Percentiles rank a stretch among this genome's conserved stretches.
phyloP scores from a whole-genome alignment of 2,329 filamentous ascomycete species.

The Tolypocladium cylindrosporum region DNA sequence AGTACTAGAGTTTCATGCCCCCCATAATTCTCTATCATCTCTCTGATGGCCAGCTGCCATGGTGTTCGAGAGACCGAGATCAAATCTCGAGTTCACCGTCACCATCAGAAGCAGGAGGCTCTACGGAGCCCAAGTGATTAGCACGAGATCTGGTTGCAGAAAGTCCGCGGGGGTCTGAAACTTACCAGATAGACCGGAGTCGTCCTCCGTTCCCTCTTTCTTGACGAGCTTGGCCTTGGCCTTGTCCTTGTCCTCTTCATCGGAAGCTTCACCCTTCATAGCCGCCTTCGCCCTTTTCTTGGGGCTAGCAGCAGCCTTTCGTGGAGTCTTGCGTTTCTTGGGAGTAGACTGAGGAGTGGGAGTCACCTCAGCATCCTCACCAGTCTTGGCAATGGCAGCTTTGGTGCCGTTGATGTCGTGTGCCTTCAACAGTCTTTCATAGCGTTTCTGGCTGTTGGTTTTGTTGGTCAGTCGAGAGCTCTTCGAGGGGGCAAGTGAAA shows the following conservation, averaged over 20 bases:
- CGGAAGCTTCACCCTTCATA: conserved; percentile 14
- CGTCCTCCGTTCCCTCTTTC: conserved; percentile 13
- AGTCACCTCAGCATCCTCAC: conserved; percentile 1
- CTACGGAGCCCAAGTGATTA: not conserved
- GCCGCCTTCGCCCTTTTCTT: conserved; percentile 15
- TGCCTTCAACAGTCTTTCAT: conserved; percentile 54
- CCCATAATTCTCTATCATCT: not conserved
- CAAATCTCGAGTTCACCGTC: not conserved
- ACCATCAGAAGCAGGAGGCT: conserved; percentile 1
- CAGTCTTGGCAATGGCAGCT: conserved; percentile 3
- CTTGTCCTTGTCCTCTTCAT: conserved; percentile 9
- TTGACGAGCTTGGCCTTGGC: conserved; percentile 9
- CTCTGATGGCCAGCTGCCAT: not conserved
- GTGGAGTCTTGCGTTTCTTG: conserved; percentile 18
- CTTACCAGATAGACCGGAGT: conserved; percentile 16
- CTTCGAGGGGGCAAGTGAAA: not conserved
- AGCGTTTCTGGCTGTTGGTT: conserved; percentile 50
- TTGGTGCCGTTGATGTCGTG: conserved; percentile 32
- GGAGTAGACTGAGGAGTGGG: conserved; percentile 10
- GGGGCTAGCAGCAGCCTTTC: conserved; percentile 9
- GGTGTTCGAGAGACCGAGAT: not conserved
- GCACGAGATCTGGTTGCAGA: not conserved
- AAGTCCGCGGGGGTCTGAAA: not conserved
- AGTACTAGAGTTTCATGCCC: too few species aligned
- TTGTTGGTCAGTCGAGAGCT: not conserved